Percentiles rank a stretch among this genome's conserved stretches.
Conservation (phyloP, 2,329 filamentous ascomycete genomes). For the Colletotrichum sp. region DNA sequence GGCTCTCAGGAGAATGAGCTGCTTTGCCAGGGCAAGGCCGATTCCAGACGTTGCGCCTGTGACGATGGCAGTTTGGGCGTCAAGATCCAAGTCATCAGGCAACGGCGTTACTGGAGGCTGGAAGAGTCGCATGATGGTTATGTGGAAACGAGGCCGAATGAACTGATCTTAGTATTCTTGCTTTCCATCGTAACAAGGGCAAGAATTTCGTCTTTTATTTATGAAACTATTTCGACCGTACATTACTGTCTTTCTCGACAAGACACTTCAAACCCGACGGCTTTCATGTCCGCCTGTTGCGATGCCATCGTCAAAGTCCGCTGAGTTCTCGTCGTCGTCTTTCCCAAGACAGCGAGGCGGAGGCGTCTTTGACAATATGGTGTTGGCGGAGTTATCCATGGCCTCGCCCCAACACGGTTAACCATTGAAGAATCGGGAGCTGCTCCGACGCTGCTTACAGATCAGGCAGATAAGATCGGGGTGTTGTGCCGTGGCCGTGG, state of each 20-base stretch:
- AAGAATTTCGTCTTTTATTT: not conserved
- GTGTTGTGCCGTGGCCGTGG: not conserved
- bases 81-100: conserved; percentile 11
- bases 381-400: not conserved
- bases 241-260: not conserved
- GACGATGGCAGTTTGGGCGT: conserved; percentile 38
- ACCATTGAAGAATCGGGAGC: not conserved
- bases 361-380: not conserved
- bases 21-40: conserved; percentile 41
- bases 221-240: not conserved
- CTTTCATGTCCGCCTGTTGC: not conserved
- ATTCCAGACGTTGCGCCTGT: conserved; percentile 50
- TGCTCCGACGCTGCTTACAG: not conserved
- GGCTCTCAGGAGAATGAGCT: conserved; percentile 37
- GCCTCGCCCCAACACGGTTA: not conserved
- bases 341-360: not conserved
- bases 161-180: not conserved
- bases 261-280: not conserved
- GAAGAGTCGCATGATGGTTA: not conserved
- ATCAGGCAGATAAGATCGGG: not conserved
- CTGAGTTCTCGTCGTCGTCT: not conserved
- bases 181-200: not conserved
- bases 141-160: not conserved
- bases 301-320: not conserved
- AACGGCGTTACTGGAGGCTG: not conserved